A percentile compares a stretch with the other conserved stretches of the same genome.
Evolutionary conservation across 2,329 filamentous ascomycete genomes (phyloP).

Genomic region (Hymenoscyphus albidus): DNA sequence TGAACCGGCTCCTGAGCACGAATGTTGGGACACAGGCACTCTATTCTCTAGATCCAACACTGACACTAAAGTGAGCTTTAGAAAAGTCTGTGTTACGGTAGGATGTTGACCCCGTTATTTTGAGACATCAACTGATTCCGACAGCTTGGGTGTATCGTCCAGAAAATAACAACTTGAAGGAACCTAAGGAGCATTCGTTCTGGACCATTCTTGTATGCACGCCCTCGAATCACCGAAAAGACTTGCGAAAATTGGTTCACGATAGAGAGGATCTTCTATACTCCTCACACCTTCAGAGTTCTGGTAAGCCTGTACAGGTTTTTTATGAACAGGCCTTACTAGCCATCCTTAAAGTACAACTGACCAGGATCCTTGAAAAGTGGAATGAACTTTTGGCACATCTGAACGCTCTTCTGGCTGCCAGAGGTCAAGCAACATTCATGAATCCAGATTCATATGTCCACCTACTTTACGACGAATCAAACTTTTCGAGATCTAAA

Average conservation of each 20-base stretch:
- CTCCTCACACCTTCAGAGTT: background rate
- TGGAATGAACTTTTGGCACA: background rate
- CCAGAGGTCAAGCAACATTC: background rate
- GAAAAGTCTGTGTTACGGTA: background rate
- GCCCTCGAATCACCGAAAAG: background rate
- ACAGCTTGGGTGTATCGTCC: background rate
- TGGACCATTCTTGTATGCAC: background rate
- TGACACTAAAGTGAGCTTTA: background rate
- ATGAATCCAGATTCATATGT: conserved; percentile 18
- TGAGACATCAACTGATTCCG: background rate
- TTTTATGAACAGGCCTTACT: background rate
- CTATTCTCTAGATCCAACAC: background rate
- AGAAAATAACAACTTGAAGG: too few relatives aligned
- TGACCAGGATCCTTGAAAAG: background rate
- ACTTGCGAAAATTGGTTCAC: too few relatives aligned
- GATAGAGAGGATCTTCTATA: too few relatives aligned
- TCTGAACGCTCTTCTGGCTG: background rate
- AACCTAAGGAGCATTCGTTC: too few relatives aligned
- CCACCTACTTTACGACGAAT: conserved; percentile 29
- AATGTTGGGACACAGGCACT: background rate
- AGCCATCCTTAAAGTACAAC: background rate
- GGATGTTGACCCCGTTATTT: background rate
- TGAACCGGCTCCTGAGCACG: background rate
- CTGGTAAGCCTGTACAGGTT: background rate
- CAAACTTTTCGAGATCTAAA: conserved; percentile 26